Evolutionary conservation across 2,329 filamentous ascomycete genomes (phyloP), one percentile per base, ranked within the genome.

Genomic region (Xylariales sp.): DNA sequence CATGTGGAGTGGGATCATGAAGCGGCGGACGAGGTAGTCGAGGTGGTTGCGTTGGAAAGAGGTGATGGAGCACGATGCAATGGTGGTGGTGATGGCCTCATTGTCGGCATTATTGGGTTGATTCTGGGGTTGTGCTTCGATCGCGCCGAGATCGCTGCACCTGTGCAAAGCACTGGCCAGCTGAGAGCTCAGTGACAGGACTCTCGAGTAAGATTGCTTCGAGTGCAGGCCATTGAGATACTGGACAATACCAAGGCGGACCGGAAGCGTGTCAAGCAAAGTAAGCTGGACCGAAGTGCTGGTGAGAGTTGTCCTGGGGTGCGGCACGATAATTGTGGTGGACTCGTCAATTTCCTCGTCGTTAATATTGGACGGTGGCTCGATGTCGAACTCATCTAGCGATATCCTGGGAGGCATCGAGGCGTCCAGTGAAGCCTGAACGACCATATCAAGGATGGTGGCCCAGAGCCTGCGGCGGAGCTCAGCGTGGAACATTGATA

Each of bases 1-100:
- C 6, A 64, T 66, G 44, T 82, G 76, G 0, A 82, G 57, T 1
- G 67, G 63, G 12, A 81, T 64, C 3, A 79, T 47, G 47, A 77
- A 79, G 12, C 77, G 71, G 5, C 72, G 70, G 4, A 74, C 59
- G 0, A 74, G 57, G 28, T 71, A 68, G 33, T 77, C 67, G 18
- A 76, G 54, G 5, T 78, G 50, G 40, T 75, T 75, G 2, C 63
- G 54, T 28, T 70, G 65, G 40, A 72, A 72, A 0, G 51, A 18
- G 0, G 54, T 57, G n/a, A 53, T 42, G 3, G 43, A 42, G n/a
- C n/a, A n/a, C n/a, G n/a, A n/a, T n/a, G n/a, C n/a, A n/a, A n/a
- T n/a, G n/a, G n/a, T n/a, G n/a, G n/a, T n/a, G n/a, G n/a, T n/a
- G n/a, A n/a, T n/a, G n/a, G n/a, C n/a, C n/a, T n/a, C n/a, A n/a